A percentile compares a stretch with the other conserved stretches of the same genome.
Evolutionary conservation across 73 alveolate species (phyloP).

Genomic region (Tetrahymena borealis): DNA sequence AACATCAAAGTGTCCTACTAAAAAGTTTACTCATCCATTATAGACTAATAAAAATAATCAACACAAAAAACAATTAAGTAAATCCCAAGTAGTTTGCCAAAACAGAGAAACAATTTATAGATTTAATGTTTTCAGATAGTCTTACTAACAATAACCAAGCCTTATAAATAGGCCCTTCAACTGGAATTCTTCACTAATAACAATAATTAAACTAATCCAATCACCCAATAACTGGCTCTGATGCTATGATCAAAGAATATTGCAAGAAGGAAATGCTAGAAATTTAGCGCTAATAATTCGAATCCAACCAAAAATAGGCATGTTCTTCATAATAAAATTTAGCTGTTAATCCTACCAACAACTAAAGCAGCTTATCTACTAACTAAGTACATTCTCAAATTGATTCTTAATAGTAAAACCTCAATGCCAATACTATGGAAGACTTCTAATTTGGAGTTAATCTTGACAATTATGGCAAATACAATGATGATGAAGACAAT

Average conservation of each 20-base stretch:
- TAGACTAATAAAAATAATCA: no score
- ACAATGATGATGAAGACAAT: neutral
- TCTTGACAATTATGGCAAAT: neutral
- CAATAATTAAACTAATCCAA: neutral
- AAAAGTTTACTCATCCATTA: no score
- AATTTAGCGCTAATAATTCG: neutral
- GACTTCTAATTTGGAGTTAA: neutral
- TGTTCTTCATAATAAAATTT: neutral
- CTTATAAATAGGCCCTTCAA: neutral
- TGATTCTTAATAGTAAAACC: neutral
- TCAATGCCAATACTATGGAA: neutral
- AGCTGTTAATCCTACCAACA: neutral
- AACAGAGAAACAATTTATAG: neutral
- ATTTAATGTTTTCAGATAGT: neutral
- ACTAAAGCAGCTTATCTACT: neutral
- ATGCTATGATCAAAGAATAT: neutral
- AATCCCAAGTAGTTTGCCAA: no score
- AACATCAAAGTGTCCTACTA: no score
- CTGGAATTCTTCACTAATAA: neutral
- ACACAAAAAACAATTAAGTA: no score
- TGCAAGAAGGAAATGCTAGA: neutral
- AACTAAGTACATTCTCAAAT: neutral
- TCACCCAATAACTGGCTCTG: neutral
- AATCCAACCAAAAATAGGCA: neutral
- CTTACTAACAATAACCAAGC: neutral